Evolutionary conservation across 1,284 basidiomycete genomes (phyloP).

Genomic region (Ustilago trichophora): DNA sequence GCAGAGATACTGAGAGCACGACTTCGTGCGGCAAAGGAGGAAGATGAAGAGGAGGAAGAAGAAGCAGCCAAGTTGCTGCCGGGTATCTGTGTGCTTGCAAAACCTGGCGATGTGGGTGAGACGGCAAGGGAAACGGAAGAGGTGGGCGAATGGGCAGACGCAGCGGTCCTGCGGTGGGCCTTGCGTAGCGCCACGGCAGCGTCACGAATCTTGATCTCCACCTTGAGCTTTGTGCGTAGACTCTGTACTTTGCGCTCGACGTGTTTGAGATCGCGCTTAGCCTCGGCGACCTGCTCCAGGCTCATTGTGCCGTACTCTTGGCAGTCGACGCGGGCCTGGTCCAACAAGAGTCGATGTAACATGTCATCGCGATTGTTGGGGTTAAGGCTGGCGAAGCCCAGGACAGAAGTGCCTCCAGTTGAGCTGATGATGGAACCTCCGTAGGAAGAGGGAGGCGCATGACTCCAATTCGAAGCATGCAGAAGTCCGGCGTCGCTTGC

Average conservation of each 20-base stretch:
- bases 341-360: conserved; percentile 41
- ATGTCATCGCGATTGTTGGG: conserved; percentile 37
- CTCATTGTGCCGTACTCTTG: conserved; percentile 44
- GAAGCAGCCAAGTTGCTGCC: not conserved
- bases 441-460: conserved; percentile 41
- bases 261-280: conserved; percentile 48
- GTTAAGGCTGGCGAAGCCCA: conserved; percentile 24
- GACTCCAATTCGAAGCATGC: conserved; percentile 24
- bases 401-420: conserved; percentile 3
- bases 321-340: conserved; percentile 48
- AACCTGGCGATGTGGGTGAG: conserved; percentile 23
- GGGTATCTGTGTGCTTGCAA: not conserved
- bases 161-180: conserved; percentile 42
- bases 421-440: conserved; percentile 39
- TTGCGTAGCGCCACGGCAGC: conserved; percentile 55
- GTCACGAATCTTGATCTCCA: conserved; percentile 54
- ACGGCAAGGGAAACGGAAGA: conserved; percentile 11
- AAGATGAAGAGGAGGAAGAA: conserved; percentile 8
- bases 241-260: conserved; percentile 40
- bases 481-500: conserved; percentile 22
- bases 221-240: conserved; percentile 51
- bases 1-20: conserved; percentile 37
- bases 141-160: conserved; percentile 21
- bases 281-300: conserved; percentile 50
- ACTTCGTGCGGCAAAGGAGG: conserved; percentile 25